Evolutionary conservation across 2,329 filamentous ascomycete species (phyloP).

Genomic region (Pseudogymnoascus sp.): DNA sequence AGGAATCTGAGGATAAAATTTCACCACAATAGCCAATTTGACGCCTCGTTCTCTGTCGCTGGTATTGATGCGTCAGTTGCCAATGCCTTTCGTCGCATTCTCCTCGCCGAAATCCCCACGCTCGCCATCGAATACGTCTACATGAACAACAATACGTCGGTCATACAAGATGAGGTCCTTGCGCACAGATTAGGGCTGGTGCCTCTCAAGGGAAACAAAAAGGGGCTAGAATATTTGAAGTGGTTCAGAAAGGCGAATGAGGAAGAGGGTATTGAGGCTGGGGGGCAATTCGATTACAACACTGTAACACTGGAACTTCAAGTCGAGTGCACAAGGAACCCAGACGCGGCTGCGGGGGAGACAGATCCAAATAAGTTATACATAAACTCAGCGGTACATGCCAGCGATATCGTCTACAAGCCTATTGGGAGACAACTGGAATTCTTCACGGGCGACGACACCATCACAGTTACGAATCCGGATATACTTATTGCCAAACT

Average conservation of each 20-base stretch:
- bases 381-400: conserved; percentile 76
- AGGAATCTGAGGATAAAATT: conserved; percentile 67
- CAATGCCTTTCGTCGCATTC: conserved; percentile 94
- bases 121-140: conserved; percentile 92
- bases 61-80: conserved; percentile 88
- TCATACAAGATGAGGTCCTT: conserved; percentile 96
- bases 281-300: conserved; percentile 68
- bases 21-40: conserved; percentile 70
- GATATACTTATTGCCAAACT: conserved; percentile 93
- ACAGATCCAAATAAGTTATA: conserved; percentile 79
- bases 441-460: conserved; percentile 59
- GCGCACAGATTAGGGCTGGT: conserved; percentile 84
- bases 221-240: conserved; percentile 68
- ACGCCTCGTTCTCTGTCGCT: conserved; percentile 83
- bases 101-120: conserved; percentile 89
- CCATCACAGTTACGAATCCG: conserved; percentile 73
- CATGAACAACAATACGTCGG: conserved; percentile 92
- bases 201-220: conserved; percentile 71
- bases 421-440: conserved; percentile 66
- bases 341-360: conserved; percentile 61
- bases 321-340: conserved; percentile 72
- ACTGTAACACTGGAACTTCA: conserved; percentile 73
- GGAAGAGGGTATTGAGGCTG: conserved; percentile 50
- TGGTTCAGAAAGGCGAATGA: conserved; percentile 67
- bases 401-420: conserved; percentile 66